These are phyloP conservation scores for Aegilops bicornis DNA, from an alignment of 176 grass and related monocot genomes.

Conservation along the genomic window DNA sequence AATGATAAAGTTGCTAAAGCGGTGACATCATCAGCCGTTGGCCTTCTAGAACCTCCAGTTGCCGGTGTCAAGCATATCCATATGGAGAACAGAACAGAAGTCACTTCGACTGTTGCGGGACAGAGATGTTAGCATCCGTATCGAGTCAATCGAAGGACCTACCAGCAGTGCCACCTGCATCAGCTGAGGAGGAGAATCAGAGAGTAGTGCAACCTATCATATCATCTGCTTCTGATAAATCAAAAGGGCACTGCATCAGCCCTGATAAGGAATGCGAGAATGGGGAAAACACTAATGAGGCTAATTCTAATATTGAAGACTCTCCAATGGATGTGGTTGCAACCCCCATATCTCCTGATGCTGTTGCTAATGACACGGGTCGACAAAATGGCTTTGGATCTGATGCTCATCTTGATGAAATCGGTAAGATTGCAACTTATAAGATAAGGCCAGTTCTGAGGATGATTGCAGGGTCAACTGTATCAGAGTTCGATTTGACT, in stretches of 20 bases:
- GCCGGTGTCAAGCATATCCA: constrained; percentile 50
- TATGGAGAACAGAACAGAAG: constrained; percentile 63
- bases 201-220: constrained; percentile 37
- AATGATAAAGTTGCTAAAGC: constrained; percentile 61
- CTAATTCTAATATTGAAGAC: constrained; percentile 57
- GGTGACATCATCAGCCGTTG: constrained; percentile 44
- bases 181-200: constrained; percentile 42
- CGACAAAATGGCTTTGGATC: constrained; percentile 47
- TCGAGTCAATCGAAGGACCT: constrained; percentile 64
- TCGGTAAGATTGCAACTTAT: constrained; percentile 72
- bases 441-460: constrained; percentile 73
- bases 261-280: constrained; percentile 63
- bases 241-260: constrained; percentile 48
- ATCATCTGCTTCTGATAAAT: constrained; percentile 58
- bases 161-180: constrained; percentile 28
- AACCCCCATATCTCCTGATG: constrained; percentile 52
- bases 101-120: constrained; percentile 59
- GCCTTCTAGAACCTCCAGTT: constrained; percentile 48
- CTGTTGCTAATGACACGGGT: constrained; percentile 42
- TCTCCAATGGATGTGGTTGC: constrained; percentile 57
- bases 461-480: constrained; percentile 63
- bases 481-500: constrained; percentile 85
- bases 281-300: constrained; percentile 57
- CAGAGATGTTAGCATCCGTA: constrained; percentile 78
- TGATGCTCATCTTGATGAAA: constrained; percentile 64